Percentiles rank a stretch among this genome's conserved stretches.
Evolutionary conservation across 805 yeast genomes (phyloP).

Genomic region (Candida dendrica): DNA sequence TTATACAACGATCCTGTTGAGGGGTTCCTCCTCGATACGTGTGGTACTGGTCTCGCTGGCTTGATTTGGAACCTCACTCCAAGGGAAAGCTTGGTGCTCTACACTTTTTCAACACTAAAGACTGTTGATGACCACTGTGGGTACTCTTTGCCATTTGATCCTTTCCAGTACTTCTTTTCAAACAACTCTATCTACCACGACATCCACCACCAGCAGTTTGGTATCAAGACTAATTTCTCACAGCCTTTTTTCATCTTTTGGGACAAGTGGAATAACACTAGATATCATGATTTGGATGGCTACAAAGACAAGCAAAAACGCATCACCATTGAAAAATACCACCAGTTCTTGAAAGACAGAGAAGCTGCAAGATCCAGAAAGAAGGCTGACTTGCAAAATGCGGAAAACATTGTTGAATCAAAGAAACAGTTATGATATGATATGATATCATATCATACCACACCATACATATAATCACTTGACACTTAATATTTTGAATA

Average conservation of each 20-base stretch:
- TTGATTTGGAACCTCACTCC: conserved; percentile 56
- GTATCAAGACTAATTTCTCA: conserved; percentile 84
- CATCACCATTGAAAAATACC: conserved; percentile 61
- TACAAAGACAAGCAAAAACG: conserved; percentile 60
- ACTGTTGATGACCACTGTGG: conserved; percentile 99
- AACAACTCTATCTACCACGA: conserved; percentile 95
- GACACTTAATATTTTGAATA: too few species aligned
- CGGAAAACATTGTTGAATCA: neutral
- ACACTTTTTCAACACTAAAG: conserved; percentile 85
- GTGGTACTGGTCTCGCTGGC: conserved; percentile 85
- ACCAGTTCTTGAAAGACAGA: conserved; percentile 42
- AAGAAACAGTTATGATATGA: neutral
- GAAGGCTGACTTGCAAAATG: conserved; percentile 14
- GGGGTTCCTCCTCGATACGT: conserved; percentile 86
- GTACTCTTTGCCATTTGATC: conserved; percentile 86
- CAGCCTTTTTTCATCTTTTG: conserved; percentile 96
- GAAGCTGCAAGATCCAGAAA: conserved; percentile 22
- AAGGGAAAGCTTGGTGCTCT: conserved; percentile 69
- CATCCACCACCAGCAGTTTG: conserved; percentile 95
- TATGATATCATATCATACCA: too few species aligned
- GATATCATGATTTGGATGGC: conserved; percentile 57
- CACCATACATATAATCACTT: too few species aligned
- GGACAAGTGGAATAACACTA: conserved; percentile 72
- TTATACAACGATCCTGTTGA: conserved; percentile 90
- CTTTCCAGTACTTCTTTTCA: conserved; percentile 86